Evolutionary conservation across 352 stramenopile species (phyloP).

Genomic region (Phytophthora agathidicida): DNA sequence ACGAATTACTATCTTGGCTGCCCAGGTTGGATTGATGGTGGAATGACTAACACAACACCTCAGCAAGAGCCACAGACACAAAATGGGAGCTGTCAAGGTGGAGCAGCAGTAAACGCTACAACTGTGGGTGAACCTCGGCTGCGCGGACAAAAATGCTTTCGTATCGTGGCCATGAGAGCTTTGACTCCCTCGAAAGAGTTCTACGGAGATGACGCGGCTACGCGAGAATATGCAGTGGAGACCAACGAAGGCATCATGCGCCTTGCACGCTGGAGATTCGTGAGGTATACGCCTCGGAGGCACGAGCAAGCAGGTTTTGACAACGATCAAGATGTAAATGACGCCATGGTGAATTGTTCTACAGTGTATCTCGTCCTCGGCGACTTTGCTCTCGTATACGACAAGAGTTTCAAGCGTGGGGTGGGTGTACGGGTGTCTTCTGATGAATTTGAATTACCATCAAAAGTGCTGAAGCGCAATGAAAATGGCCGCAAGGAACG

Average conservation of each 20-base stretch:
- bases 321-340: constrained; percentile 26
- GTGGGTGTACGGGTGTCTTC: constrained; percentile 29
- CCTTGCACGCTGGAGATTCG: constrained; percentile 61
- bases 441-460: neutral
- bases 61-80: neutral
- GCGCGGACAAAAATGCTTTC: constrained; percentile 35
- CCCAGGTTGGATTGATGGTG: constrained; percentile 49
- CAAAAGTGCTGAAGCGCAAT: constrained; percentile 4
- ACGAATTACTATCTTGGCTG: constrained; percentile 66
- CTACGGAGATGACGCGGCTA: constrained; percentile 69
- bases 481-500: neutral
- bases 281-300: constrained; percentile 13
- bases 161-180: constrained; percentile 66
- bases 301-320: constrained; percentile 9
- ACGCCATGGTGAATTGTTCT: constrained; percentile 45
- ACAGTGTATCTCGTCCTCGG: constrained; percentile 44
- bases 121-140: neutral
- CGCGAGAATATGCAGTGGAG: constrained; percentile 65
- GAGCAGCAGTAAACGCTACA: neutral
- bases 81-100: neutral
- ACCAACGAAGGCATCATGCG: constrained; percentile 61
- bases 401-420: constrained; percentile 30
- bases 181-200: constrained; percentile 43
- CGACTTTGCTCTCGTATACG: constrained; percentile 43
- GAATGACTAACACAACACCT: constrained; percentile 1